Conservation (phyloP, 352 stramenopile genomes). For the Pilasporangium apinafurcum region DNA sequence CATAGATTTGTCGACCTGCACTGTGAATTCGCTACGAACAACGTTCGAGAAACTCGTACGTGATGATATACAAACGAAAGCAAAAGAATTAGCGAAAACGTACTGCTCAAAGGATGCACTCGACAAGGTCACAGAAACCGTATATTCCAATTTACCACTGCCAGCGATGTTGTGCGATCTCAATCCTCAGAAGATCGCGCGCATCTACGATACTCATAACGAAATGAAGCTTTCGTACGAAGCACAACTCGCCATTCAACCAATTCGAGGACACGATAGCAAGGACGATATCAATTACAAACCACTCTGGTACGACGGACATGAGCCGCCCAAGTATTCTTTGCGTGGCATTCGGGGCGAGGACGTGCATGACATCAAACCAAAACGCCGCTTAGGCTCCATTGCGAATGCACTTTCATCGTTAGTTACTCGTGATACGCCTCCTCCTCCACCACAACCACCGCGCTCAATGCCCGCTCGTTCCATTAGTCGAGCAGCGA, state of each 20-base stretch:
- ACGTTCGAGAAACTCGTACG: conserved; percentile 51
- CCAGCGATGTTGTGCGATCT: conserved; percentile 75
- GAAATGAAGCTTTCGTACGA: conserved; percentile 24
- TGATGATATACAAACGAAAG: conserved; percentile 25
- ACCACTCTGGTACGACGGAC: conserved; percentile 17
- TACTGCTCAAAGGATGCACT: conserved; percentile 67
- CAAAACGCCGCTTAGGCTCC: no score
- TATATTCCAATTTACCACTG: conserved; percentile 63
- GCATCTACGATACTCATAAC: conserved; percentile 24
- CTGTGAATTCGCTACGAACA: conserved; percentile 39
- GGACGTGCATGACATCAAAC: no score
- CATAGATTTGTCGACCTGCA: conserved; percentile 52
- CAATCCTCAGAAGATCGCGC: conserved; percentile 17
- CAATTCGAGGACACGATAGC: conserved; percentile 13
- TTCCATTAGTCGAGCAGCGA: no score
- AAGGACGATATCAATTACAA: conserved; percentile 24
- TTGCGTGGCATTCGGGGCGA: conserved; percentile 10
- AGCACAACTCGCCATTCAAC: conserved; percentile 17
- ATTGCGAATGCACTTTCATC: no score
- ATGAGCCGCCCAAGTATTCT: conserved; percentile 12
- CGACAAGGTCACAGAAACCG: conserved; percentile 51
- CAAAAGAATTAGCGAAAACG: conserved; percentile 18
- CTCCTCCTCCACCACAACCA: no score
- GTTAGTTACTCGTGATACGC: no score
- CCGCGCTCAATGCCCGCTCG: no score